Evolutionary conservation across 2,329 filamentous ascomycete genomes (phyloP), one percentile per base, ranked within the genome.

Genomic region (Trichoderma sp.): DNA sequence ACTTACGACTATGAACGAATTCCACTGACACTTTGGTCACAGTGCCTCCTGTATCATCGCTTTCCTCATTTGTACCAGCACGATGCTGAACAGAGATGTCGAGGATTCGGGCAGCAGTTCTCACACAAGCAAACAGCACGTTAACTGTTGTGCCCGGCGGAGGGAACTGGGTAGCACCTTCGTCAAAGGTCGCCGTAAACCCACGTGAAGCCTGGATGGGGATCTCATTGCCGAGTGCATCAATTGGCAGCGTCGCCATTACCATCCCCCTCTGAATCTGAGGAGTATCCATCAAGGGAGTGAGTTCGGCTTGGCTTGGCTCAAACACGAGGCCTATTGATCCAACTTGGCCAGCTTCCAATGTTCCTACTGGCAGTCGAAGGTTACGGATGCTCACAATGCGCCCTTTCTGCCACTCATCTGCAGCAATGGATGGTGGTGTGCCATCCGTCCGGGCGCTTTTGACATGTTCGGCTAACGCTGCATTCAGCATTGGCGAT

Each of bases 301-400:
- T 26, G 11, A 64, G 32, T 12, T 59, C 71, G 17, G 68, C 71
- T 4, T 34, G 61, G 34, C 58, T 76, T 2, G 81, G 76, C 36
- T 87, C 84, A n/a, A 92, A 86, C 3, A 92, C 86, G 65, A 98
- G 84, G 0, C 95, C 95, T 68, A 99, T 88, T 0, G 95, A 98
- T 1, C 95, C 96, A 6, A 95, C 94, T 81, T 99, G 95, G 11
- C 93, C 94, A 17, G 91, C 87, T 65, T 91, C 87, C 8, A 98
- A 86, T 0, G 87, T 89, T 61, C 90, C 89, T 0, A 98, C 94
- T 0, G 95, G 93, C 3, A 98, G 85, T 6, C 95, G 90, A 9
- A 99, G 85, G 76, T 97, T 97, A 26, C 95, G 91, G 57, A 98
- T 91, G 76, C 95, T 98, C 58, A 93, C 91, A 68, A 98, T 90